Evolutionary conservation across 2,329 filamentous ascomycete species (phyloP).

Genomic region (Fusarium anguioides): DNA sequence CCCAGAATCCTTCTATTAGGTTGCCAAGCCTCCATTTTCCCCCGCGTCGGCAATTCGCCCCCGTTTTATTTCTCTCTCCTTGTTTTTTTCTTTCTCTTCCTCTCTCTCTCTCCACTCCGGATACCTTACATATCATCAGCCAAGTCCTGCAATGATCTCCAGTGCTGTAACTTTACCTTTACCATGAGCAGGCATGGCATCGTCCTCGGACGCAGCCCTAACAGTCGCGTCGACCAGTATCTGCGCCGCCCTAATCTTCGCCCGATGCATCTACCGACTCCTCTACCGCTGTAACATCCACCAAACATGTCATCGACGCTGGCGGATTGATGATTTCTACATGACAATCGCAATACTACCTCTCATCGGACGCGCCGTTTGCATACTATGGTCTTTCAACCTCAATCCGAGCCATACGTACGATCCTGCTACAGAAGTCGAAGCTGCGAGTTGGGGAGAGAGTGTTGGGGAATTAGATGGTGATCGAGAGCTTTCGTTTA

Average conservation of each 20-base stretch:
- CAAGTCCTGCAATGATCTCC: conserved; percentile 19
- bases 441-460: conserved; percentile 29
- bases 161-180: neutral
- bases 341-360: conserved; percentile 48
- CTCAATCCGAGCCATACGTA: conserved; percentile 46
- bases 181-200: conserved; percentile 32
- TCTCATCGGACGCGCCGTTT: conserved; percentile 44
- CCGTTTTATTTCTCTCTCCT: neutral
- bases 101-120: neutral
- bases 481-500: conserved; percentile 42
- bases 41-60: conserved; percentile 3
- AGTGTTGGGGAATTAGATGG: conserved; percentile 26
- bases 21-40: no score
- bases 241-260: conserved; percentile 45
- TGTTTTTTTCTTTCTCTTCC: neutral
- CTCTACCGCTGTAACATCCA: conserved; percentile 45
- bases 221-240: conserved; percentile 45
- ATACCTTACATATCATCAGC: neutral
- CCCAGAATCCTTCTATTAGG: no score
- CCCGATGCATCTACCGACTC: conserved; percentile 46
- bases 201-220: conserved; percentile 43
- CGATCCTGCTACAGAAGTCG: conserved; percentile 33
- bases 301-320: conserved; percentile 45
- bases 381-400: conserved; percentile 41
- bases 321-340: conserved; percentile 49